These are phyloP conservation scores for Colletotrichum horii DNA, from an alignment of 2,329 filamentous ascomycete genomes.

Conservation along the genomic window DNA sequence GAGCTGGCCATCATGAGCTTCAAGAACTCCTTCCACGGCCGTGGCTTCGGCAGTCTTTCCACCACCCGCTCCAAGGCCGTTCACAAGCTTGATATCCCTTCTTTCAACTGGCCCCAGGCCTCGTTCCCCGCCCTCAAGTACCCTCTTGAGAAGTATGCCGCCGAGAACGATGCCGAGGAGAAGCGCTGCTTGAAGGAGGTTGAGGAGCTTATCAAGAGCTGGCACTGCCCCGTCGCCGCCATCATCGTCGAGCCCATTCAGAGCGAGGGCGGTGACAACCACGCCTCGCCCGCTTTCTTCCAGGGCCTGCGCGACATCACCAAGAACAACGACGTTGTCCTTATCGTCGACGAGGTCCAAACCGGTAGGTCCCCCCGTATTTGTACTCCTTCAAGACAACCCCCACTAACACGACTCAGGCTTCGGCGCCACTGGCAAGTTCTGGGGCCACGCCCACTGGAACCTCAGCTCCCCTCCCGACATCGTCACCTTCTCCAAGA, in stretches of 20 bases:
- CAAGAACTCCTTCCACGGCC: conserved; percentile 79
- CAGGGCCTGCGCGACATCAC: conserved; percentile 75
- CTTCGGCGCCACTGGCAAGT: conserved; percentile 83
- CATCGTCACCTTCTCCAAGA: conserved; percentile 90
- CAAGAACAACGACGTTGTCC: conserved; percentile 69
- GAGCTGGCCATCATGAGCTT: conserved; percentile 81
- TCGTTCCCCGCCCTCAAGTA: conserved; percentile 80
- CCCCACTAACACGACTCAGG: conserved; percentile 41
- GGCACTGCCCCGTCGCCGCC: conserved; percentile 73
- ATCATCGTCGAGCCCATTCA: conserved; percentile 82
- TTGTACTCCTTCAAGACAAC: background rate
- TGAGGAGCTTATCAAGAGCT: conserved; percentile 71
- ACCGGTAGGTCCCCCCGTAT: conserved; percentile 43
- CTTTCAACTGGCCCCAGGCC: conserved; percentile 87
- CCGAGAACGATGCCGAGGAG: conserved; percentile 76
- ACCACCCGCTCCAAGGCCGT: conserved; percentile 84
- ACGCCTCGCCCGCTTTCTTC: conserved; percentile 82
- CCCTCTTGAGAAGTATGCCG: conserved; percentile 71
- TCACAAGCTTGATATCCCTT: conserved; percentile 87
- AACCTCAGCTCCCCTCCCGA: conserved; percentile 73
- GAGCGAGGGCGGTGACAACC: conserved; percentile 85
- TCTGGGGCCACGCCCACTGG: conserved; percentile 91
- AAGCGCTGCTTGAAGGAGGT: conserved; percentile 75
- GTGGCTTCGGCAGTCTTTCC: conserved; percentile 78
- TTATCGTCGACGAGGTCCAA: conserved; percentile 87